These are phyloP conservation scores for Mycena rebaudengoi DNA, from an alignment of 768 basidiomycete species.

Conservation along the genomic window DNA sequence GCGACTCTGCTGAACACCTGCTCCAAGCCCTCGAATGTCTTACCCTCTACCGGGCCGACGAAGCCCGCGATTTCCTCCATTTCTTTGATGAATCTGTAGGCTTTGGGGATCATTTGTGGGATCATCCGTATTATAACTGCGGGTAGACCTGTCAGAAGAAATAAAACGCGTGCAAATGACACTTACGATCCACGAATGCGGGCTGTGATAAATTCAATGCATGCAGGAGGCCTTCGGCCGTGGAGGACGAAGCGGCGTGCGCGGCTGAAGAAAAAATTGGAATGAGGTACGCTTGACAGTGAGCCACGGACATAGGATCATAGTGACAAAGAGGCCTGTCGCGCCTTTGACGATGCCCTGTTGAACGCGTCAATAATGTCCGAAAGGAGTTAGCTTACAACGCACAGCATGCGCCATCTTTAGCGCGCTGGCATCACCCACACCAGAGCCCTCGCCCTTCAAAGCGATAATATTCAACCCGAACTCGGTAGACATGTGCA, in stretches of 20 bases:
- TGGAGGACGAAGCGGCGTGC: slow-evolving; percentile 57
- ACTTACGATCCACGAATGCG: slow-evolving; percentile 37
- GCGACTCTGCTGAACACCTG: slow-evolving; percentile 46
- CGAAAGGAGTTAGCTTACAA: background rate
- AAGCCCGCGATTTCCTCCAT: slow-evolving; percentile 61
- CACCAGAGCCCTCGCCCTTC: slow-evolving; percentile 48
- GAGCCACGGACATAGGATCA: slow-evolving; percentile 49
- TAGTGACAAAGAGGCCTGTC: slow-evolving; percentile 49
- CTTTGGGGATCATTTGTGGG: slow-evolving; percentile 52
- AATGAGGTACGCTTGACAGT: background rate
- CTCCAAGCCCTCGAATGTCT: slow-evolving; percentile 50
- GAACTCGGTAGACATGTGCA: slow-evolving; percentile 37
- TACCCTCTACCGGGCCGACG: slow-evolving; percentile 34
- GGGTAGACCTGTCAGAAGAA: background rate
- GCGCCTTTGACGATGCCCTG: slow-evolving; percentile 58
- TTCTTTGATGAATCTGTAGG: slow-evolving; percentile 58
- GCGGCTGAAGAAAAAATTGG: slow-evolving; percentile 43
- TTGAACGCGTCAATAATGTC: background rate
- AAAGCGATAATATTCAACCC: slow-evolving; percentile 50
- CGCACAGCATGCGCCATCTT: slow-evolving; percentile 61
- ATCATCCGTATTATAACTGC: slow-evolving; percentile 36
- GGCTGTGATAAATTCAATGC: slow-evolving; percentile 50
- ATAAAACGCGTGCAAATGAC: background rate
- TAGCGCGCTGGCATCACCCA: slow-evolving; percentile 58
- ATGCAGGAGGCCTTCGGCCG: slow-evolving; percentile 53